Percentiles rank a stretch among this genome's conserved stretches.
Evolutionary conservation across 139 green algal species (phyloP).

Genomic region (Chlorella sp.): DNA sequence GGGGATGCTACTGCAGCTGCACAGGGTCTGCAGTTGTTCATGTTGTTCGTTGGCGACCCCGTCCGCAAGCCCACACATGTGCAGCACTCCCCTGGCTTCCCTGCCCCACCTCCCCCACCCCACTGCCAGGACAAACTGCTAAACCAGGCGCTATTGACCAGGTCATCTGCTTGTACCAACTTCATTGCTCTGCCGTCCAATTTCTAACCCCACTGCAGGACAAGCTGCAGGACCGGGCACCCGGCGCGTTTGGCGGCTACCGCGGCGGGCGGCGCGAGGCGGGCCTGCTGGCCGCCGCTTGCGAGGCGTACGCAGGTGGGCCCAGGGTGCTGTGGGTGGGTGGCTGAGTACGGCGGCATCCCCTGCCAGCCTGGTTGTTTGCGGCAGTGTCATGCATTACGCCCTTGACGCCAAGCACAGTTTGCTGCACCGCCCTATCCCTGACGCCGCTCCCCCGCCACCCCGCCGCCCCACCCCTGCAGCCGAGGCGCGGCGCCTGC

Average conservation of each 20-base stretch:
- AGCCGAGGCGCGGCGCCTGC: constrained; percentile 23
- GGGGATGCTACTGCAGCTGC: background rate
- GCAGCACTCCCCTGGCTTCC: background rate
- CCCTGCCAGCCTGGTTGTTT: too few relatives aligned
- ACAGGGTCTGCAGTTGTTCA: too few relatives aligned
- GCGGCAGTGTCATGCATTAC: background rate
- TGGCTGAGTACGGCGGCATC: too few relatives aligned
- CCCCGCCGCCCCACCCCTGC: background rate
- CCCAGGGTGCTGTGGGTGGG: background rate
- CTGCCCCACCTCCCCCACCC: background rate
- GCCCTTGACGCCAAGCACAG: background rate
- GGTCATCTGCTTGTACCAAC: too few relatives aligned
- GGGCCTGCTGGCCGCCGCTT: constrained; percentile 40
- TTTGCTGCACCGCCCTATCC: background rate
- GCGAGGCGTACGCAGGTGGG: constrained; percentile 41
- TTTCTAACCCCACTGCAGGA: background rate
- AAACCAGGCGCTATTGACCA: too few relatives aligned
- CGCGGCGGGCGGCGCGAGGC: constrained; percentile 26
- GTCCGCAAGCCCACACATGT: background rate
- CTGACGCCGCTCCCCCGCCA: background rate
- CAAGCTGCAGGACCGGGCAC: constrained; percentile 24
- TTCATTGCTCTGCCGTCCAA: too few relatives aligned
- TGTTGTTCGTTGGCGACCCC: too few relatives aligned
- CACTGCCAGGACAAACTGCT: background rate
- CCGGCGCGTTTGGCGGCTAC: constrained; percentile 8